Percentiles rank a stretch among this genome's conserved stretches.
Evolutionary conservation across 306 rosid genomes (phyloP).

Genomic region (Hippophae tibetana): DNA sequence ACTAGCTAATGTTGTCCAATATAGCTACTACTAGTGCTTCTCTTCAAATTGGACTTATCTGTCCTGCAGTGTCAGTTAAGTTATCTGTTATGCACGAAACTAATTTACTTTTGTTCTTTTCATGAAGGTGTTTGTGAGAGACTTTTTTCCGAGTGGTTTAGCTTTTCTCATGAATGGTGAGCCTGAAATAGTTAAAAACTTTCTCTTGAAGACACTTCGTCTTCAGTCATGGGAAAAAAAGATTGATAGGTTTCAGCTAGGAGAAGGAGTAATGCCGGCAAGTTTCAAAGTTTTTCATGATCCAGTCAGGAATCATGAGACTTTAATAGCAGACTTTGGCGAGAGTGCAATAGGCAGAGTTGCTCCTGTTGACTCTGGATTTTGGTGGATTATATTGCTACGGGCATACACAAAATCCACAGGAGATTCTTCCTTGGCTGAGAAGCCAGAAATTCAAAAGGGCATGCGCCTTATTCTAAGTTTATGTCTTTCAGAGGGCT

Average conservation of each 20-base stretch:
- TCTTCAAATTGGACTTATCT: not conserved
- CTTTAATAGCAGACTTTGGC: conserved; percentile 83
- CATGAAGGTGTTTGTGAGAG: conserved; percentile 78
- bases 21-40: too few relatives aligned
- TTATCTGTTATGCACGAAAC: not conserved
- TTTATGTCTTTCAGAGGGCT: conserved; percentile 83
- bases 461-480: conserved; percentile 88
- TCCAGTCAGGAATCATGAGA: conserved; percentile 60
- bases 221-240: conserved; percentile 94
- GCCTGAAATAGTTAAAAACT: conserved; percentile 69
- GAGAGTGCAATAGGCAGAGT: conserved; percentile 98
- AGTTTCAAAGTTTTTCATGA: conserved; percentile 86
- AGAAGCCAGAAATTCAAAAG: conserved; percentile 82
- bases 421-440: conserved; percentile 80
- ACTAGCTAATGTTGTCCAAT: too few relatives aligned
- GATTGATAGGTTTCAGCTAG: conserved; percentile 74
- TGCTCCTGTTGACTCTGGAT: conserved; percentile 96
- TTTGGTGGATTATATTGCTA: conserved; percentile 96
- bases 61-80: not conserved
- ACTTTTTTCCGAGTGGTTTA: conserved; percentile 83
- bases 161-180: conserved; percentile 81
- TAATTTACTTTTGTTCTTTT: conserved; percentile 10
- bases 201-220: conserved; percentile 73
- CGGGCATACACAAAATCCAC: conserved; percentile 88
- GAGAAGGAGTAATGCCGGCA: conserved; percentile 98